Conservation (phyloP, 1,284 basidiomycete species). For the Sporisorium exsertum region DNA sequence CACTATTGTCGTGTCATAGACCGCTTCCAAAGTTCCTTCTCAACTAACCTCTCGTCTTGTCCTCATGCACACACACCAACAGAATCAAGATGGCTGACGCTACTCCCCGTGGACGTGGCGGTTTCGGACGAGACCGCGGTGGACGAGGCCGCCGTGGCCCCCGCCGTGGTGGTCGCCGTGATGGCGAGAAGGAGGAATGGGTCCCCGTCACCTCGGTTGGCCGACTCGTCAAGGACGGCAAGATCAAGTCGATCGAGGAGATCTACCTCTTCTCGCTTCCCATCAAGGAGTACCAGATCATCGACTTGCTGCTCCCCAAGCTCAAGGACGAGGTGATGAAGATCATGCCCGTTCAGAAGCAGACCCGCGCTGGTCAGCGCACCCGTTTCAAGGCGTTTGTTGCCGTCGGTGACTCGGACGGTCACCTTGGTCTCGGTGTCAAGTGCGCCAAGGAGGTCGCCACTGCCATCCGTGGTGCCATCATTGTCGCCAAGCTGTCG, state of each 20-base stretch:
- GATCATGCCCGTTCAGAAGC: constrained; percentile 99
- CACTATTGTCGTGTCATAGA: background rate
- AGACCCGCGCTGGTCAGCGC: constrained; percentile 99
- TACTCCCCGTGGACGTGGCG: constrained; percentile 73
- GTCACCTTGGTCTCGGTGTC: constrained; percentile 98
- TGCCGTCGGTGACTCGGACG: constrained; percentile 93
- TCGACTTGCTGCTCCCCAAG: constrained; percentile 69
- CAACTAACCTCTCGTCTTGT: constrained; percentile 13
- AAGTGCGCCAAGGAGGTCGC: constrained; percentile 99
- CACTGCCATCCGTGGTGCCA: constrained; percentile 97
- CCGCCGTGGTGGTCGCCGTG: constrained; percentile 94
- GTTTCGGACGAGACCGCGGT: constrained; percentile 74
- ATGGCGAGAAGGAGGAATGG: constrained; percentile 94
- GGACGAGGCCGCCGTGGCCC: constrained; percentile 85
- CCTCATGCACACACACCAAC: background rate
- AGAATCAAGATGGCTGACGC: constrained; percentile 68
- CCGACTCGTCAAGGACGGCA: constrained; percentile 98
- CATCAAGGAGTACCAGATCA: constrained; percentile 70
- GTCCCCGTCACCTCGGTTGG: constrained; percentile 99
- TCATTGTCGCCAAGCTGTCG: constrained; percentile 95
- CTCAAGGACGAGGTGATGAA: constrained; percentile 93
- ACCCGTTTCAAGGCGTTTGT: constrained; percentile 99
- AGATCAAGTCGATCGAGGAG: constrained; percentile 99
- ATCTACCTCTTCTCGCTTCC: constrained; percentile 99
- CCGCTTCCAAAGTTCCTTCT: background rate